These are phyloP conservation scores for Smallanthus sonchifolius DNA, from an alignment of 129 eudicot genomes.

Conservation along the genomic window DNA sequence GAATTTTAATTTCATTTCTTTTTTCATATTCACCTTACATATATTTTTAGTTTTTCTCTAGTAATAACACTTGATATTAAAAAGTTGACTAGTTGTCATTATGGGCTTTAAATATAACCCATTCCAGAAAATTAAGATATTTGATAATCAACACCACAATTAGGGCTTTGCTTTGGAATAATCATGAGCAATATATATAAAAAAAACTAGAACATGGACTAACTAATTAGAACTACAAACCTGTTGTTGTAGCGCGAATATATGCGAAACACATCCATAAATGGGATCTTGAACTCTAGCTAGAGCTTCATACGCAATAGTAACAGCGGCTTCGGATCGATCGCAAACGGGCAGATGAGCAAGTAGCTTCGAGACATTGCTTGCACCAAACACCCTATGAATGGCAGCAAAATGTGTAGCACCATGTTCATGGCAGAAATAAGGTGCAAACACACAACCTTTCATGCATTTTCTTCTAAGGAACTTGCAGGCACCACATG, in stretches of 20 bases:
- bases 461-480: too few species aligned
- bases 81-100: too few species aligned
- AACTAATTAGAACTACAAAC: constrained; percentile 26
- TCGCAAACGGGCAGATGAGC: constrained; percentile 73
- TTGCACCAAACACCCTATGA: too few species aligned
- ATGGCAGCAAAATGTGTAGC: constrained; percentile 45
- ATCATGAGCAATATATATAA: background rate
- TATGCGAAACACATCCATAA: constrained; percentile 33
- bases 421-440: constrained; percentile 31
- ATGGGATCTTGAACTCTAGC: constrained; percentile 91
- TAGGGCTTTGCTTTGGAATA: background rate
- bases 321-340: constrained; percentile 82
- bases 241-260: constrained; percentile 93
- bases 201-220: too few species aligned
- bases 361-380: background rate
- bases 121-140: too few species aligned
- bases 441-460: too few species aligned
- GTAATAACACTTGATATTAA: too few species aligned
- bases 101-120: too few species aligned
- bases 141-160: background rate
- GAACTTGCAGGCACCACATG: constrained; percentile 64
- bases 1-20: too few species aligned
- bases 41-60: too few species aligned
- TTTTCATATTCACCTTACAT: too few species aligned
- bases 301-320: constrained; percentile 89